Evolutionary conservation across 75 land plant genomes (phyloP).

Genomic region (Azolla pinnata): DNA sequence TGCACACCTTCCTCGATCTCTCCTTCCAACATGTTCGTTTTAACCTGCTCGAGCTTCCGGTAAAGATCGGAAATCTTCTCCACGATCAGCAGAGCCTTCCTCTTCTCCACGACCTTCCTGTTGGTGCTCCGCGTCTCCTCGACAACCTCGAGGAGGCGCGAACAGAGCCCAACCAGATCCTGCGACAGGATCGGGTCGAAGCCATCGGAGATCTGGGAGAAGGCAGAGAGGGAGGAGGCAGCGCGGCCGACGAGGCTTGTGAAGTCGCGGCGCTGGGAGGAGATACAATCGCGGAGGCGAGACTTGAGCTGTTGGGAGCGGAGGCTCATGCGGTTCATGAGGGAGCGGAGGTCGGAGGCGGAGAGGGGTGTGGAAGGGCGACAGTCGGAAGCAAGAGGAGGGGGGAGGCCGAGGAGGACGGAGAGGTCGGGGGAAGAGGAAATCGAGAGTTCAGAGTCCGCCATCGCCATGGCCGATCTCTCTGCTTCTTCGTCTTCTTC

Average conservation of each 20-base stretch:
- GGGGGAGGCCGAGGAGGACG: too few relatives aligned
- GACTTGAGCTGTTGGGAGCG: slow-evolving; percentile 66
- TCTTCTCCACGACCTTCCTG: slow-evolving; percentile 36
- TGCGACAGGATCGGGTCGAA: slow-evolving; percentile 31
- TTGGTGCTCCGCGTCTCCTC: slow-evolving; percentile 27
- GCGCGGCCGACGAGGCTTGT: slow-evolving; percentile 30
- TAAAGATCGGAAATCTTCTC: slow-evolving; percentile 20
- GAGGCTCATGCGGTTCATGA: slow-evolving; percentile 50
- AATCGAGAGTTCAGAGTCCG: too few relatives aligned
- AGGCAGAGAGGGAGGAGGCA: slow-evolving; percentile 15
- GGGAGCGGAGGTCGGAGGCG: slow-evolving; percentile 81
- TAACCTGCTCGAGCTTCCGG: slow-evolving; percentile 25
- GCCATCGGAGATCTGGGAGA: slow-evolving; percentile 17
- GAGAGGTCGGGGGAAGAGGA: too few relatives aligned
- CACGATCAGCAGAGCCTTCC: slow-evolving; percentile 35
- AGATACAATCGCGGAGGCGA: slow-evolving; percentile 39
- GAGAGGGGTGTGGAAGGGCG: slow-evolving; percentile 59
- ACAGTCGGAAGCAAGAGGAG: too few relatives aligned
- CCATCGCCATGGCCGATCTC: too few relatives aligned
- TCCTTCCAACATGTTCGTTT: slow-evolving; percentile 30
- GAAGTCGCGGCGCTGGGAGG: slow-evolving; percentile 40
- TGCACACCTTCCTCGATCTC: slow-evolving; percentile 38
- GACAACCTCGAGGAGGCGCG: slow-evolving; percentile 17
- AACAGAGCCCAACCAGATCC: slow-evolving; percentile 6
- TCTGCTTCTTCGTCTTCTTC: too few relatives aligned